Percentiles rank a stretch among this genome's conserved stretches.
Conservation (phyloP, 148 eudicot species). For the Mesembryanthemum crystallinum region DNA sequence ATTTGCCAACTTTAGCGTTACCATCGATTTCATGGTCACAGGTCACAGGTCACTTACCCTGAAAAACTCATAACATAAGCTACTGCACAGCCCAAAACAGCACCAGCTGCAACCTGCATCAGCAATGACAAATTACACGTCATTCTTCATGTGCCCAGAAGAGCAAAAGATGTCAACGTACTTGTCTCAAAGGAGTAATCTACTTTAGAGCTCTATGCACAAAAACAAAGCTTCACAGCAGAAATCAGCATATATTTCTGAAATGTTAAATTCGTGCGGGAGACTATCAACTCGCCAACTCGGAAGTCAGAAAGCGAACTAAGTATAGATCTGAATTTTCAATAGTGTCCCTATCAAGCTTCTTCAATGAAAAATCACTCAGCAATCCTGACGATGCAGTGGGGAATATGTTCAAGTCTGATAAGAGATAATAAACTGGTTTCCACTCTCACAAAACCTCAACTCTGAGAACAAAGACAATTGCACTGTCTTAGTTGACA, state of each 20-base stretch:
- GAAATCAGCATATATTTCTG: not conserved
- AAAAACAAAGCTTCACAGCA: not conserved
- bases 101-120: constrained; percentile 1
- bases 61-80: not conserved
- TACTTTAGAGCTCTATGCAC: not conserved
- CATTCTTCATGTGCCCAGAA: not conserved
- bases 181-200: not conserved
- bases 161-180: not conserved
- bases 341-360: not conserved
- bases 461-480: too few species aligned
- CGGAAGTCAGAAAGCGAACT: not conserved
- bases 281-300: not conserved
- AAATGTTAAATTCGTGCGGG: not conserved
- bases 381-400: too few species aligned
- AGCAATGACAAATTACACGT: not conserved
- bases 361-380: too few species aligned
- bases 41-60: too few species aligned
- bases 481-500: too few species aligned
- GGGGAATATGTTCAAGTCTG: too few species aligned
- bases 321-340: not conserved
- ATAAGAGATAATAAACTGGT: too few species aligned
- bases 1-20: not conserved
- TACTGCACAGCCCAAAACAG: constrained; percentile 3
- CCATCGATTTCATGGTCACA: not conserved
- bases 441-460: too few species aligned